Conservation (phyloP, 805 yeast genomes). For the Wickerhamiella slavikovae region DNA sequence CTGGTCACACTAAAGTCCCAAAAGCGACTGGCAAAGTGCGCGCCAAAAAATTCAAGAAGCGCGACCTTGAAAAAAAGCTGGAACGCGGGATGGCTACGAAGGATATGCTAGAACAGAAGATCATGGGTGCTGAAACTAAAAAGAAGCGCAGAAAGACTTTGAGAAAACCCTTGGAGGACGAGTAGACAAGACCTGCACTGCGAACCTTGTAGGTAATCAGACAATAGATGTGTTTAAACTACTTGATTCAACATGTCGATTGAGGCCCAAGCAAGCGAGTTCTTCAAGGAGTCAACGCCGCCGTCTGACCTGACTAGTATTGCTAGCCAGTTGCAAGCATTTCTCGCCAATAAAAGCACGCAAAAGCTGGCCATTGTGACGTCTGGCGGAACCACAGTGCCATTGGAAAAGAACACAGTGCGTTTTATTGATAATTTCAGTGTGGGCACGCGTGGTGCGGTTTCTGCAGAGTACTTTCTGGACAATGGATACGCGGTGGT, state of each 20-base stretch:
- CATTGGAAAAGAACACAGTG: conserved; percentile 90
- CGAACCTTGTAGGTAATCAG: no score
- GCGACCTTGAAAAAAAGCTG: no score
- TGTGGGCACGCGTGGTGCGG: conserved; percentile 96
- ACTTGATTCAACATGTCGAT: no score
- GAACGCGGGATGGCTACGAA: conserved; percentile 10
- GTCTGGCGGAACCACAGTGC: conserved; percentile 96
- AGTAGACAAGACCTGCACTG: no score
- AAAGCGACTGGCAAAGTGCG: no score
- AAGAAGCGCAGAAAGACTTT: conserved; percentile 10
- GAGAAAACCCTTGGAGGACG: conserved; percentile 7
- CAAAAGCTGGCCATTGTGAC: conserved; percentile 58
- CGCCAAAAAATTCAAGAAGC: no score
- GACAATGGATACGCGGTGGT: conserved; percentile 80
- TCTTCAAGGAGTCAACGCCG: conserved; percentile 49
- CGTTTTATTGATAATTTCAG: conserved; percentile 90
- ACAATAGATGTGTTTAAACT: no score
- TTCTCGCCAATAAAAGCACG: conserved; percentile 34
- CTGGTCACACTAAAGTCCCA: no score
- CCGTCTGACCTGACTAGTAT: conserved; percentile 56
- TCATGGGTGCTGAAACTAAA: conserved; percentile 12
- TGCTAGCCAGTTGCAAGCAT: conserved; percentile 33
- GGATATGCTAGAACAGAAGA: conserved; percentile 14
- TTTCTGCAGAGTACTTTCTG: conserved; percentile 80
- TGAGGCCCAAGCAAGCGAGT: conserved; percentile 62